phyloP scores from a whole-genome alignment of 345 rosid species.

The Reutealis trisperma region DNA sequence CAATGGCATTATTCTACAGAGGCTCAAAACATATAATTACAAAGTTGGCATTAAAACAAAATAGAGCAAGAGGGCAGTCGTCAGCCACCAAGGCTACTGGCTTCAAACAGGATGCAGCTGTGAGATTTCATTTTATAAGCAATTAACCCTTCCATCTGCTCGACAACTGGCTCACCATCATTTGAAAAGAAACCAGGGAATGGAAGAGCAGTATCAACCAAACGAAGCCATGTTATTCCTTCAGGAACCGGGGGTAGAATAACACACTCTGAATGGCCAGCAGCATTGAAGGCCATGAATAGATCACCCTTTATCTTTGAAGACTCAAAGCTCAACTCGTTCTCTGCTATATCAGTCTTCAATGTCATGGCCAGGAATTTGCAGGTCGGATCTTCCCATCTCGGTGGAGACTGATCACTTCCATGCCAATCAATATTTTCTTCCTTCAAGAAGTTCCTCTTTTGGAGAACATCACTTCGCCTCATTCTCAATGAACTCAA shows the following conservation, averaged over 20 bases:
- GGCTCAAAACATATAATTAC: slow-evolving; percentile 9
- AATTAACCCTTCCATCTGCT: slow-evolving; percentile 45
- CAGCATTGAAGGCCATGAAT: slow-evolving; percentile 69
- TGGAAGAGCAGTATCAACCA: slow-evolving; percentile 83
- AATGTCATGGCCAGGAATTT: slow-evolving; percentile 73
- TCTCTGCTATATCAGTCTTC: slow-evolving; percentile 50
- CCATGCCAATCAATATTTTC: slow-evolving; percentile 84
- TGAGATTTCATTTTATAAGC: slow-evolving; percentile 72
- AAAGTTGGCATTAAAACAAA: slow-evolving; percentile 10
- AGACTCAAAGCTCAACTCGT: slow-evolving; percentile 28
- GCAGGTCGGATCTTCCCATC: slow-evolving; percentile 70
- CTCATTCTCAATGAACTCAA: slow-evolving; percentile 59
- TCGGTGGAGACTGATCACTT: slow-evolving; percentile 62
- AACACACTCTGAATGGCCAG: slow-evolving; percentile 42
- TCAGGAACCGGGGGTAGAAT: slow-evolving; percentile 54
- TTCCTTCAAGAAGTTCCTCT: slow-evolving; percentile 53
- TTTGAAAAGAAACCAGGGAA: slow-evolving; percentile 77
- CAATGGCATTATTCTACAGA: slow-evolving; percentile 16
- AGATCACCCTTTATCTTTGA: slow-evolving; percentile 48
- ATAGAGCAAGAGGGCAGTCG: not conserved
- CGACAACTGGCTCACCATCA: slow-evolving; percentile 52
- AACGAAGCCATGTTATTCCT: slow-evolving; percentile 63
- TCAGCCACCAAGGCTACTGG: slow-evolving; percentile 36
- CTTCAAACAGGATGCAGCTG: slow-evolving; percentile 85
- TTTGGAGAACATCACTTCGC: slow-evolving; percentile 73